Evolutionary conservation across 805 yeast species (phyloP).

Genomic region (Yamadazyma phyllophila): DNA sequence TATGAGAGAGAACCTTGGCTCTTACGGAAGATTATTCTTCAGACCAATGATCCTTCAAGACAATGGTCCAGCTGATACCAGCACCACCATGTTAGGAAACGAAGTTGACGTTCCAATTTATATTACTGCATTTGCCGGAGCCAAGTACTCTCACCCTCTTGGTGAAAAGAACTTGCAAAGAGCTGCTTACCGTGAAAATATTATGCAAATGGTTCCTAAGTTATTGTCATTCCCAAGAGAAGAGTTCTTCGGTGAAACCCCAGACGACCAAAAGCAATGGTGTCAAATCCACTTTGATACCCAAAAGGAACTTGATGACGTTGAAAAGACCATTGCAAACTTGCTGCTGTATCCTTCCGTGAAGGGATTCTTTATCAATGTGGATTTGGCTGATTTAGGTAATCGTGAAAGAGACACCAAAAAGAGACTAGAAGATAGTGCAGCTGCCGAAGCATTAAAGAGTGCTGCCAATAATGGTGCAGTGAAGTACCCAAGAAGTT

Average conservation of each 20-base stretch:
- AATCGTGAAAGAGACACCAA: conserved; percentile 44
- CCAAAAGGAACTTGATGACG: conserved; percentile 22
- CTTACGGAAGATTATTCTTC: conserved; percentile 82
- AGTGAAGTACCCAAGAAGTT: conserved; percentile 10
- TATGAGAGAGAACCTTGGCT: conserved; percentile 80
- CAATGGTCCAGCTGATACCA: conserved; percentile 20
- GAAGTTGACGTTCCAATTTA: conserved; percentile 26
- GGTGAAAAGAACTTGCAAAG: conserved; percentile 23
- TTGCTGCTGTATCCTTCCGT: conserved; percentile 24
- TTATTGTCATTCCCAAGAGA: conserved; percentile 23
- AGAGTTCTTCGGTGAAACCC: conserved; percentile 27
- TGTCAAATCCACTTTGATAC: conserved; percentile 29
- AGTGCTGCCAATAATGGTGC: conserved; percentile 6
- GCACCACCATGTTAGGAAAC: conserved; percentile 20
- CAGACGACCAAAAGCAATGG: conserved; percentile 31
- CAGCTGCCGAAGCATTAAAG: conserved; percentile 3
- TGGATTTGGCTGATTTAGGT: conserved; percentile 34
- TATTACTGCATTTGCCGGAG: conserved; percentile 31
- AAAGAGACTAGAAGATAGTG: conserved; percentile 9
- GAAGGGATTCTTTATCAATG: conserved; percentile 32
- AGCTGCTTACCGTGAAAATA: conserved; percentile 31
- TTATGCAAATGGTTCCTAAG: conserved; percentile 32
- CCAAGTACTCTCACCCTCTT: conserved; percentile 24
- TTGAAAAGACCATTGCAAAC: conserved; percentile 20
- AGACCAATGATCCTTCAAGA: conserved; percentile 69